Percentiles rank a stretch among this genome's conserved stretches.
Conservation (phyloP, 208 protist species). For the Leishmania amazonensis region DNA sequence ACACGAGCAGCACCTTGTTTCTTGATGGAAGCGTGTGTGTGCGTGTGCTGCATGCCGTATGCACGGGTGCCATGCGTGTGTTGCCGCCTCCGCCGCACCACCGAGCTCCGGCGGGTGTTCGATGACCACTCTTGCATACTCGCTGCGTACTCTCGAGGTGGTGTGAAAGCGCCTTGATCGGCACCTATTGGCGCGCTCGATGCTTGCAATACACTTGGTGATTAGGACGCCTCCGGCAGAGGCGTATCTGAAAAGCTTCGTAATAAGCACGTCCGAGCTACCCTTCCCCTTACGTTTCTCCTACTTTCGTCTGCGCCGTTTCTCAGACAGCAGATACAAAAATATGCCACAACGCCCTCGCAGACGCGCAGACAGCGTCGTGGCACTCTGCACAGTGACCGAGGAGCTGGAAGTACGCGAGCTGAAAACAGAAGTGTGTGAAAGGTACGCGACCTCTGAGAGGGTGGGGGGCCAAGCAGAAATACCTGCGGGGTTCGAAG, state of each 20-base stretch:
- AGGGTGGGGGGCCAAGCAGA: neutral
- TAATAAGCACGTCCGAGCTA: too few species aligned
- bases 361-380: neutral
- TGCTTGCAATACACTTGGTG: neutral
- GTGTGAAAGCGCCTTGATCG: neutral
- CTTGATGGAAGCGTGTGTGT: neutral
- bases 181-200: neutral
- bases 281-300: too few species aligned
- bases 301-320: neutral
- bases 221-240: neutral
- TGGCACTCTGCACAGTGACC: too few species aligned
- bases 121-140: neutral
- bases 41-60: neutral
- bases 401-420: too few species aligned
- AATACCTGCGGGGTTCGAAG: neutral
- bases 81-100: neutral
- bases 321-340: neutral
- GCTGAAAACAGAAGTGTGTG: too few species aligned
- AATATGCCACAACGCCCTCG: neutral
- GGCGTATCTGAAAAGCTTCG: neutral
- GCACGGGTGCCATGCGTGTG: neutral
- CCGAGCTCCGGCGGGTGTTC: neutral
- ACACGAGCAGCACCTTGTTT: neutral
- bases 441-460: neutral
- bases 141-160: neutral